Evolutionary conservation across 352 stramenopile species (phyloP), one percentile per base, ranked within the genome.

Genomic region (Phytophthora sansomeana): DNA sequence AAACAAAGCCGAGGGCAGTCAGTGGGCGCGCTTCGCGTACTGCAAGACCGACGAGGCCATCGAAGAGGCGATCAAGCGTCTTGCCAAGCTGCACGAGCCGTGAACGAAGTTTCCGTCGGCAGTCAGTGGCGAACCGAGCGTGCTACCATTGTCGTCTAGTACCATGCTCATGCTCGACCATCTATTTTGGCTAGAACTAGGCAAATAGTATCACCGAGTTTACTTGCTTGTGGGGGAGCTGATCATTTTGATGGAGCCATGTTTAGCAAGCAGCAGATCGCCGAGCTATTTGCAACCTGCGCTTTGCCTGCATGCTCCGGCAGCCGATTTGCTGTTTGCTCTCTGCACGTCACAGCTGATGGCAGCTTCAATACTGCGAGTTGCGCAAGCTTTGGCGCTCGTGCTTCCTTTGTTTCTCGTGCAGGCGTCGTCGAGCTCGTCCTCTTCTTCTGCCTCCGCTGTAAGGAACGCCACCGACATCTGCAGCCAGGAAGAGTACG

Each of bases 21-120:
- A 87, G 32, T 89, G 92, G 70, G 93, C 87, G 5, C 91, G 96
- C 44, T 98, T 99, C 67, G 95, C 95, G 30, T 99, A 98, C 79
- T 99, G 96, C 83, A 99, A 99, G 83, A 97, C 90, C 32, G 96
- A 98, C 59, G 86, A 97, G 32, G 95, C 90, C n/a, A 85, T 98
- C 30, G 67, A 79, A 19, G 81, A 96, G 52, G 95, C 95, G 54
- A 97, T 94, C 63, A 77, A 76, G 61, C 86, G 86, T 33, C 75
- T 94, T 14, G 69, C 52, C 11, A 74, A 66, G 47, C 46, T 81
- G 19, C 66, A 78, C 46, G 73, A 81, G 30, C 33, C 47, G 42
- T 78, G 72, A 50, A 50, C 26, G 38, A 44, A 17, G n/a, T 9
- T 26, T n/a, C 26, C 38, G 26, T 10, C 26, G 33, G 35, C 35